Base-by-base conservation (phyloP, 108 stramenopile genomes). In the Nitzschia palea region DNA sequence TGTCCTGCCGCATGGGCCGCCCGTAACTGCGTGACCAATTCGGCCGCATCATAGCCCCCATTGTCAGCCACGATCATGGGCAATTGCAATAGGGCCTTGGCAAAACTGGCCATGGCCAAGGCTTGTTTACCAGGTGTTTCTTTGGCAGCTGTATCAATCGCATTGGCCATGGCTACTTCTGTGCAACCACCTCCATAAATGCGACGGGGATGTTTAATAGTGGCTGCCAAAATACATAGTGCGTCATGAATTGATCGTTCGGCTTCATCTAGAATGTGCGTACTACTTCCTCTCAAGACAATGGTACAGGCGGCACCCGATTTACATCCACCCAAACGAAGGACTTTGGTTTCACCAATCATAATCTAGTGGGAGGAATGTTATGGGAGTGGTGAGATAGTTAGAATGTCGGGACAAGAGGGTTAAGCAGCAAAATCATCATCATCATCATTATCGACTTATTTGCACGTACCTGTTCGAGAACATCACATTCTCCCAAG, bases 21-120 rank as follows among this genome's bases (percentile, higher is more conserved):
- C 27, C 95, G 87, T 25, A 98, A 78, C 67, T 96, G 89, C 25
- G 95, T 90, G n/a, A 99, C 93, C 22, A 99, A 79, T 58, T 98
- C 97, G 25, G 96, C 95, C 25, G 96, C 89, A 75, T 99, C 99
- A 76, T 94, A 98, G 18, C 99, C 99, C n/a, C 96, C 98, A 76
- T 99, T 99, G 80, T 99, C 99, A 10, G 99, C 99, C 5, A 99
- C 91, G 64, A 97, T 99, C 62, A 94, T 87, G 2, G 99, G 99
- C 47, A 99, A 79, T 66, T 96, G 90, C 17, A 97, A 85, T 25
- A 98, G 86, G 4, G 98, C 98, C 30, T 83, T 79, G 62, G 98
- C 95, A 81, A 97, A 99, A 26, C 96, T 88, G 55, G 97, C 89
- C 96, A 99, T 98, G 74, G 99, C 99, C 47, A 99, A 83, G 14